Evolutionary conservation across 2,329 filamentous ascomycete species (phyloP), one percentile per base, ranked within the genome.

Genomic region (Beauveria sp.): DNA sequence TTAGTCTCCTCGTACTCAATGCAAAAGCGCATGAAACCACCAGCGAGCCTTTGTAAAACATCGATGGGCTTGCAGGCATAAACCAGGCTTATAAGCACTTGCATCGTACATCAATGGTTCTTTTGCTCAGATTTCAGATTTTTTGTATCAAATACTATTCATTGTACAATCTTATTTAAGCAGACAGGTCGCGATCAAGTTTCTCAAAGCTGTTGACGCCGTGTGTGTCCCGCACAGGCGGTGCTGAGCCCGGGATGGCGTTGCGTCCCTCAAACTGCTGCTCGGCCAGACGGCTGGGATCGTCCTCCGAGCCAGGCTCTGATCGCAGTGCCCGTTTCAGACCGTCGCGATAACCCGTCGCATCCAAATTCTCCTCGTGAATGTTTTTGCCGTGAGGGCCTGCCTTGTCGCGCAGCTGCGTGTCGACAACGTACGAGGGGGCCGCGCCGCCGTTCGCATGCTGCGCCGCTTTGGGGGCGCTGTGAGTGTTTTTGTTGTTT

Each of bases 231-330:
- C 46, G 34, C 22, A 51, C 55, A 16, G 55, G 34, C 9, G 46
- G 46, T 24, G 46, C 55, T 7, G 46, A 2, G 34, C 55, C 46
- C 6, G 46, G 18, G 22, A 58, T 43, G 16, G 46, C 37, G 26
- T 57, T 48, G 18, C 64, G 65, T 51, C 66, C 61, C 61, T 70
- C 63, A 40, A 83, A 73, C 64, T 76, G 75, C 46, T 71, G 64
- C 69, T 81, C 80, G 5, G 80, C 79, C 44, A 74, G 61, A 9
- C 76, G 67, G 55, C 75, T 73, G 4, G 81, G 80, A 65, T 83
- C 81, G 61, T 80, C 69, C 66, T 75, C 71, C 6, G 74, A 76
- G 2, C 80, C 80, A 62, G 77, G 75, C 65, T 81, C 75, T 4
- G 74, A 66, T 58, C 71, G 68, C 63, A 79, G 70, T 2, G 75